Evolutionary conservation across 108 stramenopile genomes (phyloP).

Genomic region (Mayamaea pseudoterrestris): DNA sequence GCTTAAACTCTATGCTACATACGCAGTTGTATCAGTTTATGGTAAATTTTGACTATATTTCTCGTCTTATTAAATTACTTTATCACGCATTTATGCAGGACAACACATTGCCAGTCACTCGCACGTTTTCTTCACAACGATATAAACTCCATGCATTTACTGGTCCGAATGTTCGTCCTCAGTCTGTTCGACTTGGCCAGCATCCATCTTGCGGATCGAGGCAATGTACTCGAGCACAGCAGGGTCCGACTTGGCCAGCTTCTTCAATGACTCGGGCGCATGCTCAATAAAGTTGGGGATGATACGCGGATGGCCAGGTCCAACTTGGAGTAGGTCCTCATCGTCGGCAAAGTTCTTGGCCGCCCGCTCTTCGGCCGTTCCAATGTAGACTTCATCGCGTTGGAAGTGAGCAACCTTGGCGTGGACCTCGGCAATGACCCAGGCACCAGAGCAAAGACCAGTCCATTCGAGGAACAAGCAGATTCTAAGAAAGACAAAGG

Average conservation of each 20-base stretch:
- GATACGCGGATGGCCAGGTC: conserved; percentile 12
- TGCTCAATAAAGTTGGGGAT: conserved; percentile 9
- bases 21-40: too few species aligned
- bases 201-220: background rate
- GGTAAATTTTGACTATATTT: too few species aligned
- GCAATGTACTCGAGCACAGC: background rate
- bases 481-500: conserved; percentile 32
- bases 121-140: too few species aligned
- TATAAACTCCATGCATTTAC: too few species aligned
- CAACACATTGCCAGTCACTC: too few species aligned
- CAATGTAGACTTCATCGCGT: conserved; percentile 59
- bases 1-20: too few species aligned
- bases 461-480: conserved; percentile 43
- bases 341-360: conserved; percentile 17
- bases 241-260: conserved; percentile 1
- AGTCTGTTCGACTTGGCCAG: background rate
- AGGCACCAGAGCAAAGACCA: conserved; percentile 46
- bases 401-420: conserved; percentile 31
- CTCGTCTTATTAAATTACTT: too few species aligned
- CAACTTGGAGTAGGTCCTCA: background rate
- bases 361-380: conserved; percentile 54
- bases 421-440: conserved; percentile 45
- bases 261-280: conserved; percentile 1
- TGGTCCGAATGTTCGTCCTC: too few species aligned
- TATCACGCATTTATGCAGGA: too few species aligned